phyloP scores from a whole-genome alignment of 2,329 filamentous ascomycete species.

The Monilinia polystroma region DNA sequence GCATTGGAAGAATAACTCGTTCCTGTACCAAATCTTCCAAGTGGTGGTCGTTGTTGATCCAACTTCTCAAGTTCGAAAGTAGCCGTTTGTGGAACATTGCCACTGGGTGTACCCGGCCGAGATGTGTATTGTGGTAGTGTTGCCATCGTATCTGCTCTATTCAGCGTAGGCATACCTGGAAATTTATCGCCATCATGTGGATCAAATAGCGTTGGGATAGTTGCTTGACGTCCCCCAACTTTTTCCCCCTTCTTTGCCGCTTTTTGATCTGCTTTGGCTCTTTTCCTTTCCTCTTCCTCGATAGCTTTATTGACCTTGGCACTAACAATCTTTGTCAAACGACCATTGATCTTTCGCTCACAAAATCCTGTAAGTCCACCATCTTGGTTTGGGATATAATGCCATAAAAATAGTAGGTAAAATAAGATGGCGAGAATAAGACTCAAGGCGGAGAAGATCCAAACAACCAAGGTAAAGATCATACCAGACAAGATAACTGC shows the following conservation, averaged over 20 bases:
- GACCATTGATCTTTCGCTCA: conserved; percentile 83
- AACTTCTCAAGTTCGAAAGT: conserved; percentile 52
- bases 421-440: conserved; percentile 74
- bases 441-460: conserved; percentile 76
- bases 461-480: conserved; percentile 87
- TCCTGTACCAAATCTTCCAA: conserved; percentile 51
- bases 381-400: conserved; percentile 81
- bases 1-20: conserved; percentile 63
- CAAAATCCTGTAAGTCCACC: conserved; percentile 83
- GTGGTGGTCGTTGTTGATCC: conserved; percentile 52
- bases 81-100: conserved; percentile 42
- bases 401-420: conserved; percentile 87
- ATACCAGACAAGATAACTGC: conserved; percentile 84
- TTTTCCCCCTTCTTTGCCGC: conserved; percentile 57
- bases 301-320: conserved; percentile 86
- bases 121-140: conserved; percentile 65
- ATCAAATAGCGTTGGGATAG: conserved; percentile 62
- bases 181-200: conserved; percentile 55
- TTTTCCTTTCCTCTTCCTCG: conserved; percentile 69
- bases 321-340: conserved; percentile 80
- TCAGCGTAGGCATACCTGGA: conserved; percentile 57
- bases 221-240: conserved; percentile 57
- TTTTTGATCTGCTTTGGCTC: conserved; percentile 49
- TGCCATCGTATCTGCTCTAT: conserved; percentile 58
- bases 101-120: conserved; percentile 53